Percentiles rank a stretch among this genome's conserved stretches.
Conservation (phyloP, 768 basidiomycete genomes). For the Auricularia auricula-judae region DNA sequence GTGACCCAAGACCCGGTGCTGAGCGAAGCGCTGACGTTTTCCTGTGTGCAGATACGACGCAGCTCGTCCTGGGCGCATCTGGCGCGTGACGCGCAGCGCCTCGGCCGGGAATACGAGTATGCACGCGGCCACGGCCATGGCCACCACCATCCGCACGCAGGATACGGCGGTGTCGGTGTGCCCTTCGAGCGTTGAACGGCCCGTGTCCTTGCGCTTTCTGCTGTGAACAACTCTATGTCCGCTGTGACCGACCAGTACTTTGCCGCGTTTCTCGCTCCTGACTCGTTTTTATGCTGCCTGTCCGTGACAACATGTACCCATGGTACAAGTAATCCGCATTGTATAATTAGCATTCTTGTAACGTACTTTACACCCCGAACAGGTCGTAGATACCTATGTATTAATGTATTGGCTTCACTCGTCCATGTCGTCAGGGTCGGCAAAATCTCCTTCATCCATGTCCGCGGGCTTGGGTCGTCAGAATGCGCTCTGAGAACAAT, state of each 20-base stretch:
- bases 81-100: neutral
- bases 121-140: neutral
- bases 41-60: neutral
- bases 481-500: conserved; percentile 1
- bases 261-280: too few relatives aligned
- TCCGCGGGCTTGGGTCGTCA: conserved; percentile 59
- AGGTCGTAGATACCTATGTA: neutral
- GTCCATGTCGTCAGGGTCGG: conserved; percentile 26
- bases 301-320: too few relatives aligned
- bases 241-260: neutral
- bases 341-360: neutral
- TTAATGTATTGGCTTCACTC: neutral
- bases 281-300: too few relatives aligned
- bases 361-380: too few relatives aligned
- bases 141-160: too few relatives aligned
- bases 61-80: neutral
- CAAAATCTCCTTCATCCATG: conserved; percentile 87
- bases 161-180: neutral
- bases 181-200: neutral
- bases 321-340: neutral
- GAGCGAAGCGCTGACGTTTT: neutral
- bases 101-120: neutral
- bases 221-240: neutral
- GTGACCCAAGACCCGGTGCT: neutral
- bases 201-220: neutral